Conservation (phyloP, 2,329 filamentous ascomycete species). For the Alternaria incomplexa region DNA sequence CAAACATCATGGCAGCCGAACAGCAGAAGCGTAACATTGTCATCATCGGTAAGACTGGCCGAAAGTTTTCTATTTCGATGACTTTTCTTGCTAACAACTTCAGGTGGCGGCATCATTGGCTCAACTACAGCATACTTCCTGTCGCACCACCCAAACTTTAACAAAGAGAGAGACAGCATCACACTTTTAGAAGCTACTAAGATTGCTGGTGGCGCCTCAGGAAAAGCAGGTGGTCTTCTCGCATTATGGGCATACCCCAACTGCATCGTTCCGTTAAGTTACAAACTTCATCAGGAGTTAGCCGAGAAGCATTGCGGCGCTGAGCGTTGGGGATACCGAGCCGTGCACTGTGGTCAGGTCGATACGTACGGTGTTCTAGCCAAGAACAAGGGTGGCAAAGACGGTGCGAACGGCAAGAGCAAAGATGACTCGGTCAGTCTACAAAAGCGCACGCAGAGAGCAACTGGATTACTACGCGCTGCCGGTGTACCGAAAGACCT, state of each 20-base stretch:
- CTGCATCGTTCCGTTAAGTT: constrained; percentile 84
- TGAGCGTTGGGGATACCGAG: constrained; percentile 84
- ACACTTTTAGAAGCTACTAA: constrained; percentile 85
- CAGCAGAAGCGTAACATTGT: constrained; percentile 42
- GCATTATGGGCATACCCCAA: constrained; percentile 90
- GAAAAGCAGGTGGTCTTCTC: constrained; percentile 90
- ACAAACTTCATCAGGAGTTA: constrained; percentile 80
- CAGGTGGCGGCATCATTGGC: constrained; percentile 92
- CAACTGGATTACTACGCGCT: constrained; percentile 58
- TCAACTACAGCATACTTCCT: constrained; percentile 90
- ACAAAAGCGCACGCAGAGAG: constrained; percentile 61
- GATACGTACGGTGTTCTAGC: constrained; percentile 55
- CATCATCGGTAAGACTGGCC: constrained; percentile 38
- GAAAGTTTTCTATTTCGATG: not conserved
- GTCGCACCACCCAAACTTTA: constrained; percentile 81
- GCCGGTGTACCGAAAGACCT: constrained; percentile 75
- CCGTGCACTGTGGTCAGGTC: constrained; percentile 74
- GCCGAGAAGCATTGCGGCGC: constrained; percentile 82
- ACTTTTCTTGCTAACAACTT: not conserved
- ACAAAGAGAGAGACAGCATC: constrained; percentile 75
- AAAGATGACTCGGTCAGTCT: constrained; percentile 56
- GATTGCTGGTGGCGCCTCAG: constrained; percentile 89
- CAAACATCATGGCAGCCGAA: constrained; percentile 34
- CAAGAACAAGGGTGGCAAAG: constrained; percentile 31
- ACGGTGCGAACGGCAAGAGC: constrained; percentile 40